phyloP scores from a whole-genome alignment of 371 early-diverging fungal species.

The Capillidium heterosporum region DNA sequence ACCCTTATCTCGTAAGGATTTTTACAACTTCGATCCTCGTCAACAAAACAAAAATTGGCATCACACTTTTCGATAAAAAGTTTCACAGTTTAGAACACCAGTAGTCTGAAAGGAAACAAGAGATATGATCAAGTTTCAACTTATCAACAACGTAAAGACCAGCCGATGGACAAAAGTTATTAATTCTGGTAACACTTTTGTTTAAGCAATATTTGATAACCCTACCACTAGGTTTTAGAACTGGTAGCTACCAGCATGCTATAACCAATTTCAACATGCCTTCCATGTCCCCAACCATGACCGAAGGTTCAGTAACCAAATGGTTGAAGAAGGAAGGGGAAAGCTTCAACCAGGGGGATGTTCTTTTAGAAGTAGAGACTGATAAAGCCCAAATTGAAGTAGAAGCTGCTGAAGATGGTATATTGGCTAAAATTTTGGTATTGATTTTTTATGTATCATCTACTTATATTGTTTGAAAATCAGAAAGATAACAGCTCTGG shows the following conservation, averaged over 20 bases:
- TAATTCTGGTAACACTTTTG: no score
- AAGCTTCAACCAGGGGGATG: constrained; percentile 63
- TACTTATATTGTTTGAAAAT: background rate
- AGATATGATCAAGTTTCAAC: no score
- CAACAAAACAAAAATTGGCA: no score
- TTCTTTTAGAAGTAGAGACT: constrained; percentile 94
- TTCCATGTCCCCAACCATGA: constrained; percentile 97
- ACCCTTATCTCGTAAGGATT: no score
- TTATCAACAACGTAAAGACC: no score
- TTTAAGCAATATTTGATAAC: no score
- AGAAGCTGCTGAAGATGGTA: constrained; percentile 97
- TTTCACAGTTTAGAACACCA: no score
- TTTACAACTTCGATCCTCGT: no score
- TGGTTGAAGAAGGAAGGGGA: constrained; percentile 69
- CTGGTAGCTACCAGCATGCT: background rate
- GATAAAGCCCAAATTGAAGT: constrained; percentile 99
- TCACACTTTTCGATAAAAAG: no score
- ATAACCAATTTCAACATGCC: constrained; percentile 61
- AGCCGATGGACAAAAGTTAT: no score
- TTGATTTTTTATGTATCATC: constrained; percentile 6
- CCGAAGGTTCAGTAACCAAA: constrained; percentile 82
- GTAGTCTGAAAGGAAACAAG: no score
- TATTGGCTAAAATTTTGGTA: constrained; percentile 79
- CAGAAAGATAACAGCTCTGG: constrained; percentile 13
- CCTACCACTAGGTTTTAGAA: no score